These are phyloP conservation scores for Colletotrichum karsti DNA, from an alignment of 2,329 filamentous ascomycete genomes.

Conservation along the genomic window DNA sequence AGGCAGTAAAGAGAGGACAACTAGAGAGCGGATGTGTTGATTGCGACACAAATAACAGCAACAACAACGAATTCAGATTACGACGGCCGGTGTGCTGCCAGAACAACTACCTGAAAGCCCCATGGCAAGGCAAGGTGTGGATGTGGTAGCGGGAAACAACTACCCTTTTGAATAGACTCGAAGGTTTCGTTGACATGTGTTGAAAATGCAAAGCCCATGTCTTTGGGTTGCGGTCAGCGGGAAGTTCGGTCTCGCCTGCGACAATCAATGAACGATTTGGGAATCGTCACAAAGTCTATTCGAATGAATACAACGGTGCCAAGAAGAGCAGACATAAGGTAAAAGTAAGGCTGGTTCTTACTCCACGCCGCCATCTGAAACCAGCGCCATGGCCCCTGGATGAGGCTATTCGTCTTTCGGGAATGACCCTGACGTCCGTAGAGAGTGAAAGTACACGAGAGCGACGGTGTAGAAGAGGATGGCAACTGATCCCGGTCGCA, in stretches of 20 bases:
- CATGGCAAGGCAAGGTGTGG: neutral
- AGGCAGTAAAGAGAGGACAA: neutral
- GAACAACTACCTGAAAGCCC: conserved; percentile 7
- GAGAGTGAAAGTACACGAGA: neutral
- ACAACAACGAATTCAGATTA: neutral
- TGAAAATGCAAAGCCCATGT: neutral
- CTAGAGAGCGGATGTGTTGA: neutral
- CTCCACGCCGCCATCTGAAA: conserved; percentile 16
- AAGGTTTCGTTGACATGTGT: neutral
- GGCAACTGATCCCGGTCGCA: neutral
- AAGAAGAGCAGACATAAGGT: neutral
- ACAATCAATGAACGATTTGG: conserved; percentile 15
- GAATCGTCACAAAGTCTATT: conserved; percentile 20
- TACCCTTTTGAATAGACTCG: neutral
- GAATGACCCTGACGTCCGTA: neutral
- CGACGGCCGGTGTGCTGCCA: conserved; percentile 16
- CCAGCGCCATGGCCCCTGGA: conserved; percentile 2
- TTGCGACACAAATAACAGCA: neutral
- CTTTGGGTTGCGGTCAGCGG: neutral
- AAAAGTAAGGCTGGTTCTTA: conserved; percentile 2
- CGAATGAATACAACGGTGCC: neutral
- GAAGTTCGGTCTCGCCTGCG: conserved; percentile 5
- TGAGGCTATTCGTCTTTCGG: neutral
- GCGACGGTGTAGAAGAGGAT: neutral
- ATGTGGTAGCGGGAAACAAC: neutral